Conservation (phyloP, 140 eudicot genomes). For the Flaveria floridana region DNA sequence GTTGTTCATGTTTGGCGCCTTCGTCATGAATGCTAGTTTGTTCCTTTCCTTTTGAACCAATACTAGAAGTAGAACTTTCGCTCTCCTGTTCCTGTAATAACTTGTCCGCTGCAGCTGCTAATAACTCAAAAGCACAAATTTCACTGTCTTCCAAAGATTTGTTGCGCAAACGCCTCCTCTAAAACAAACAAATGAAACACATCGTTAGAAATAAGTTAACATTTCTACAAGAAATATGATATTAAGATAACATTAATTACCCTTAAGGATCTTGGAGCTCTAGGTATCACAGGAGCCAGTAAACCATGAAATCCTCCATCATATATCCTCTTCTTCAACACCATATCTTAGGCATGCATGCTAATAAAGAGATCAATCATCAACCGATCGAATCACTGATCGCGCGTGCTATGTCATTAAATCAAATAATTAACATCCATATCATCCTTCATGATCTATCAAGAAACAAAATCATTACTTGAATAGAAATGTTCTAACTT, state of each 20-base stretch:
- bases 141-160: conserved; percentile 43
- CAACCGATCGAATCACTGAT: conserved; percentile 29
- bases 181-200: conserved; percentile 28
- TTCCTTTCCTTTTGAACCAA: conserved; percentile 49
- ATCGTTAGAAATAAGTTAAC: neutral
- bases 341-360: conserved; percentile 76
- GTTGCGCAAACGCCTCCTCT: conserved; percentile 50
- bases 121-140: conserved; percentile 78
- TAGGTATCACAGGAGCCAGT: conserved; percentile 68
- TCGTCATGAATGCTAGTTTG: conserved; percentile 25
- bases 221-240: neutral
- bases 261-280: conserved; percentile 88
- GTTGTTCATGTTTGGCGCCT: conserved; percentile 43
- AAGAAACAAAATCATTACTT: neutral
- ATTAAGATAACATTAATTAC: conserved; percentile 39
- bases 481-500: neutral
- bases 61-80: conserved; percentile 88
- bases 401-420: conserved; percentile 9
- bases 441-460: conserved; percentile 15
- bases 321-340: conserved; percentile 64
- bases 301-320: conserved; percentile 61
- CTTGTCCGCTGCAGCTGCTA: conserved; percentile 90
- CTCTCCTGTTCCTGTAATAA: conserved; percentile 79
- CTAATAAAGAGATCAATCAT: conserved; percentile 39
- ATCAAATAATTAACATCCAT: neutral